Evolutionary conservation across 305 asterid genomes (phyloP), one percentile per base, ranked within the genome.

Genomic region (Rubia peregrina): DNA sequence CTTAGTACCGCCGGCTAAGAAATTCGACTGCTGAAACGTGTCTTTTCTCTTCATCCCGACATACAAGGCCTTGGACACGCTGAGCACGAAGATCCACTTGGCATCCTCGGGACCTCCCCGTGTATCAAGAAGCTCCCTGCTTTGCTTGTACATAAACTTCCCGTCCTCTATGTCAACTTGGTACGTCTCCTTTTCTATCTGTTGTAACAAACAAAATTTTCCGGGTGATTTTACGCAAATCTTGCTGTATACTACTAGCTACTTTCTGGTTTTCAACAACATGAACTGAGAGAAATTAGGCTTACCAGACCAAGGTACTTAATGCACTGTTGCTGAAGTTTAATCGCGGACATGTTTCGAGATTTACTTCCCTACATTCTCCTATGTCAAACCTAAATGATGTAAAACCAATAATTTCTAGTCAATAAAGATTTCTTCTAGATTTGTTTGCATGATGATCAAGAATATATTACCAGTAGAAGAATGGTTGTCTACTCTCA

Each of bases 231-330:
- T 48, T 63, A 1, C 9, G 9, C 57, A 51, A 16, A 17, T 51
- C 57, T 51, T 51, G 56, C 7, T 14, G 5, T 0, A 30, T 30
- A 3, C 33, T 30, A 30, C 33, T n/a, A n/a, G 33, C 33, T 30
- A 30, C 33, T 30, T 30, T 30, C n/a, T 30, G 33, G 33, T 38
- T 30, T 67, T 22, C 55, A 19, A 70, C 42, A 51, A 65, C 13
- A 69, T 40, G 53, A 16, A 57, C 36, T 6, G 21, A 51, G 41
- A 70, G 68, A 67, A 61, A 65, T 69, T 79, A 40, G 48, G 68
- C 95, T 83, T 78, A 92, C 98, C 63, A 93, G 97, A 48, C 97
- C 98, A 73, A 90, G 98, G 81, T 92, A 92, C 76, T 89, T 89
- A 74, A 92, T 90, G 81, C 97, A 92, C 67, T 92, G 90, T 44